Conservation (phyloP, 257 asterid genomes). For the Capsicum pubescens region DNA sequence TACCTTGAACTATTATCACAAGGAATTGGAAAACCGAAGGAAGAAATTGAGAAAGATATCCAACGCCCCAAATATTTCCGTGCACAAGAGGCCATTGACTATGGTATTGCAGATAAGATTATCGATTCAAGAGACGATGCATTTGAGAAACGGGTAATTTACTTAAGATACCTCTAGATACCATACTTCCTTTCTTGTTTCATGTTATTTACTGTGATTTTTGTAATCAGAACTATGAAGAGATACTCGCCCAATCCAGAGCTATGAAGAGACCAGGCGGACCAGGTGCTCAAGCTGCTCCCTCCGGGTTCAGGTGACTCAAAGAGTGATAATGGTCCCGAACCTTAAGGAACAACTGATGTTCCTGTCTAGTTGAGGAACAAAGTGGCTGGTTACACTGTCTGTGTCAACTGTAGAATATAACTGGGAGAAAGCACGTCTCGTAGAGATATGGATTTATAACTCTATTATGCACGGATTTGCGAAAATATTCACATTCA, state of each 20-base stretch:
- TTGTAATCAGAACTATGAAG: conserved; percentile 68
- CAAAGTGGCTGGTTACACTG: background rate
- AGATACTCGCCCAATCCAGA: conserved; percentile 66
- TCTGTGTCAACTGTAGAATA: background rate
- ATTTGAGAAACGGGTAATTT: conserved; percentile 76
- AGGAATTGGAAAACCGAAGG: conserved; percentile 84
- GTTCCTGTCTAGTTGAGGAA: conserved; percentile 13
- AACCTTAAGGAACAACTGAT: conserved; percentile 20
- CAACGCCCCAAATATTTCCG: conserved; percentile 72
- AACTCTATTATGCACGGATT: background rate
- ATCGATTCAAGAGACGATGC: conserved; percentile 62
- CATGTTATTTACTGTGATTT: conserved; percentile 28
- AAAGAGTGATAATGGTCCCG: background rate
- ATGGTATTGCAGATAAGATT: conserved; percentile 90
- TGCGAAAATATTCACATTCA: background rate
- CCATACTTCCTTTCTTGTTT: background rate
- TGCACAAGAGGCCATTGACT: conserved; percentile 79
- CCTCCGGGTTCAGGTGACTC: conserved; percentile 62
- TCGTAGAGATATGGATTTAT: background rate
- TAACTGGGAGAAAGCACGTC: background rate
- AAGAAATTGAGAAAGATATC: conserved; percentile 78
- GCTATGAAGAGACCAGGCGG: conserved; percentile 66
- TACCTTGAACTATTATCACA: conserved; percentile 77
- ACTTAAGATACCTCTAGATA: background rate
- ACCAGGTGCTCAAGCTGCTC: conserved; percentile 66